These are phyloP conservation scores for Myriosclerotinia scirpicola DNA, from an alignment of 2,329 filamentous ascomycete genomes.

Conservation along the genomic window DNA sequence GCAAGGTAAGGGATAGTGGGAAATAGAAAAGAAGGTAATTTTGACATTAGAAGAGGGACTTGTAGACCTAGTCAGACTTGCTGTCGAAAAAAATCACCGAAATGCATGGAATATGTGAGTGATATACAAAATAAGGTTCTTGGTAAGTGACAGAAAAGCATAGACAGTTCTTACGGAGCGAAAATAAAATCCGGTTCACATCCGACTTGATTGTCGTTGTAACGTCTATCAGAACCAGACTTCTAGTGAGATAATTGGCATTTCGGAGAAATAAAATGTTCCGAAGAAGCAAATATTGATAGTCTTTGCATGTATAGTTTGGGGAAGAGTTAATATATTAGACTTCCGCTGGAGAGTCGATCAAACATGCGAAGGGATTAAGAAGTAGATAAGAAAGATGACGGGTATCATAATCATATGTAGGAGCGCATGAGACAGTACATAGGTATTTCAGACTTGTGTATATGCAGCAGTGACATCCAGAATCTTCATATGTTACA, in stretches of 20 bases:
- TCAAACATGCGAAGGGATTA: constrained; percentile 1
- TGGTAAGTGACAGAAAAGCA: neutral
- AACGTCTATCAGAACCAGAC: neutral
- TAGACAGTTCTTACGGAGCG: no score
- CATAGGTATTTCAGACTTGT: neutral
- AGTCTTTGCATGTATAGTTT: neutral
- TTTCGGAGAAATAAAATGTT: neutral
- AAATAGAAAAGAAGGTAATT: neutral
- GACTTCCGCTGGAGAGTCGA: constrained; percentile 5
- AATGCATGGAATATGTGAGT: neutral
- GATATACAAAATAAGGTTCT: neutral
- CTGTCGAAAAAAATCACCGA: neutral
- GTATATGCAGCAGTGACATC: neutral
- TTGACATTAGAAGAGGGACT: neutral
- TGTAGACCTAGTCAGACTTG: neutral
- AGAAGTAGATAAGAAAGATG: neutral
- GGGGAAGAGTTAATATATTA: neutral
- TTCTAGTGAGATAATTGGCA: neutral
- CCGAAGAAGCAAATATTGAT: neutral
- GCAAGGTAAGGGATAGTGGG: neutral
- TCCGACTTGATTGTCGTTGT: neutral
- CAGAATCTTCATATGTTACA: neutral
- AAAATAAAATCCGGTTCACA: neutral
- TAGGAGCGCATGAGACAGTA: neutral
- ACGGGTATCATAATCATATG: neutral